A percentile compares a stretch with the other conserved stretches of the same genome.
Evolutionary conservation across 2,329 filamentous ascomycete genomes (phyloP).

Genomic region (Cladophialophora yegresii): DNA sequence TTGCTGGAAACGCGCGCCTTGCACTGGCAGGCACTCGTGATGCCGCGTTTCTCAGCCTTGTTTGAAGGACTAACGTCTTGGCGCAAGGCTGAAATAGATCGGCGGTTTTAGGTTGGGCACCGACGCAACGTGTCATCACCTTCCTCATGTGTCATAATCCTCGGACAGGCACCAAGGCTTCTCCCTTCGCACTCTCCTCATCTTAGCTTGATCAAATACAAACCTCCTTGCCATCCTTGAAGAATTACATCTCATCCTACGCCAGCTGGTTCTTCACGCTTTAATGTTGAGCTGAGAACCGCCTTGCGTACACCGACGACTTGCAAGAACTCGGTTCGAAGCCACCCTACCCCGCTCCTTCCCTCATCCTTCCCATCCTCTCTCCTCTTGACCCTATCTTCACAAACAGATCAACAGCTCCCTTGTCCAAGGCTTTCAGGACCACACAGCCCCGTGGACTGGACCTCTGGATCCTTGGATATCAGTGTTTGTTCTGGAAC

Average conservation of each 20-base stretch:
- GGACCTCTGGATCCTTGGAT: constrained; percentile 14
- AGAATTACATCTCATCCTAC: not conserved
- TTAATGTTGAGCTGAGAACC: constrained; percentile 36
- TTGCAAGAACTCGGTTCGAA: constrained; percentile 10
- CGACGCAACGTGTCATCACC: constrained; percentile 17
- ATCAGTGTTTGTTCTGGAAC: constrained; percentile 24
- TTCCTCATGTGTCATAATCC: constrained; percentile 12
- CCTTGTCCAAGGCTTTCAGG: constrained; percentile 11
- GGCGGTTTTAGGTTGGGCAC: constrained; percentile 13
- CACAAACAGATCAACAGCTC: constrained; percentile 19
- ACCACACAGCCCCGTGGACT: constrained; percentile 16
- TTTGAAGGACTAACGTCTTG: not conserved
- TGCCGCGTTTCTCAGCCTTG: constrained; percentile 7
- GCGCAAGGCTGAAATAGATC: constrained; percentile 9
- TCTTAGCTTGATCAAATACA: constrained; percentile 2
- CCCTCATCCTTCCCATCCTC: constrained; percentile 7
- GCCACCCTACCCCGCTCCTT: constrained; percentile 29
- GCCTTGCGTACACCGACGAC: constrained; percentile 21
- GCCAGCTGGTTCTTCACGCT: constrained; percentile 23
- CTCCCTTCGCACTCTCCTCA: not conserved
- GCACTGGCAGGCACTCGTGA: not conserved
- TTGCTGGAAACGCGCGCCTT: not conserved
- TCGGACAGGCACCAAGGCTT: constrained; percentile 6
- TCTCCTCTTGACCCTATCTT: constrained; percentile 26
- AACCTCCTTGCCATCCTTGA: not conserved